Evolutionary conservation across 2,329 filamentous ascomycete genomes (phyloP).

Genomic region (Fusarium pininemorale): DNA sequence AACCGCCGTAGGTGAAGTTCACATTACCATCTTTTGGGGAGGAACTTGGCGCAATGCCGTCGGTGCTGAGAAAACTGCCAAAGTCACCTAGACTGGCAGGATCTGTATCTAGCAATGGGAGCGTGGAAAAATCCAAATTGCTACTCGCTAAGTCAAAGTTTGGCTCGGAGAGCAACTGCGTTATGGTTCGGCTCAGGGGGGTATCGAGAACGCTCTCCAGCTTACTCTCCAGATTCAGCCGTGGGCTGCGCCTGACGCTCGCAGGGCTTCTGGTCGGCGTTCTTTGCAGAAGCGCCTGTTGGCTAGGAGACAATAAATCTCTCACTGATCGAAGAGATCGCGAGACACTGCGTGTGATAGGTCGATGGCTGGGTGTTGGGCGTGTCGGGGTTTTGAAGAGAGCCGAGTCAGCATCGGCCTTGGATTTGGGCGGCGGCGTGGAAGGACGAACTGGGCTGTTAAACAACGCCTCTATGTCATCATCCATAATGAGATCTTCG

Average conservation of each 20-base stretch:
- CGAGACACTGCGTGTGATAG: slow-evolving; percentile 68
- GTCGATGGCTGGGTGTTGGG: slow-evolving; percentile 69
- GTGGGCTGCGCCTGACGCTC: slow-evolving; percentile 56
- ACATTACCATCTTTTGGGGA: slow-evolving; percentile 49
- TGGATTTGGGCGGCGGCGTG: slow-evolving; percentile 61
- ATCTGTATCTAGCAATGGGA: slow-evolving; percentile 52
- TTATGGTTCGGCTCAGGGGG: slow-evolving; percentile 70
- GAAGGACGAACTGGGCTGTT: slow-evolving; percentile 63
- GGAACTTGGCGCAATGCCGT: slow-evolving; percentile 59
- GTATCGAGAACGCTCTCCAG: slow-evolving; percentile 57
- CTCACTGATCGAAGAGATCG: slow-evolving; percentile 61
- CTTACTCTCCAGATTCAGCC: slow-evolving; percentile 50
- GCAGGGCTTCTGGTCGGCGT: slow-evolving; percentile 58
- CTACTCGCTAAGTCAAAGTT: slow-evolving; percentile 55
- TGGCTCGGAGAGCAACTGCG: slow-evolving; percentile 69
- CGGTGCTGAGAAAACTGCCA: slow-evolving; percentile 57
- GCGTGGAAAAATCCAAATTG: slow-evolving; percentile 55
- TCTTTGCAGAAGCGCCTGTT: slow-evolving; percentile 53
- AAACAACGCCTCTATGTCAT: slow-evolving; percentile 73
- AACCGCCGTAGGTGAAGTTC: slow-evolving; percentile 45
- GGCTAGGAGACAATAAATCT: slow-evolving; percentile 56
- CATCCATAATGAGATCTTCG: slow-evolving; percentile 48
- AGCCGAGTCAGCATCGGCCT: slow-evolving; percentile 50
- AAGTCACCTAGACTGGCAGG: slow-evolving; percentile 56
- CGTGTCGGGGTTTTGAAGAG: slow-evolving; percentile 71